Evolutionary conservation across 1,139 yeast species (phyloP), one percentile per base, ranked within the genome.

Genomic region (Candida anutae): DNA sequence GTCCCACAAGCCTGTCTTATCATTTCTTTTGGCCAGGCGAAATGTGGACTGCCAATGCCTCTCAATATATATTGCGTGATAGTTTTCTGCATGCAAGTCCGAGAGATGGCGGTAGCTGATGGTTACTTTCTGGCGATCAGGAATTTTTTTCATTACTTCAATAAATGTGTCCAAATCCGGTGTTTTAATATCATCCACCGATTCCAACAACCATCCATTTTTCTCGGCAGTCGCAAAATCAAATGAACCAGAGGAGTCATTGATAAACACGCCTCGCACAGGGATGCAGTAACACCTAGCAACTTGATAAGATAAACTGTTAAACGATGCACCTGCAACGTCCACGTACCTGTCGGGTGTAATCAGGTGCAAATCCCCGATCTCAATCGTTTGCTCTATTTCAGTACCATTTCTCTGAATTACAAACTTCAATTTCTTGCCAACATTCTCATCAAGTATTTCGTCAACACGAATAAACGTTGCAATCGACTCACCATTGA

Each of bases 211-310:
- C 87, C 94, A 85, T 5, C 70, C 70, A 21, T 69, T 63, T 28
- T 70, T 64, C 30, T 79, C 83, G 35, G 61, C 68, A 9, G 65
- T 50, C 23, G 78, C 77, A 27, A 81, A 57, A 34, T 71, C 74
- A 55, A 85, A 85, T 0, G 93, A 79, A 0, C 93, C 93, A 3
- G 81, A 64, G 0, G 94, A 85, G 39, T 81, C 75, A 41, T 82
- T 78, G 25, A 84, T 68, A 46, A 74, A 85, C 0, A 87, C 94
- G 21, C 96, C 96, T 39, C 62, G 69, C 4, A 82, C 88, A 0
- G 95, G 93, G 23, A 85, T 69, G 27, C 93, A 84, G 48, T 76
- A 84, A 30, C 78, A 69, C 46, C 95, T 70, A 2, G 96, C 96
- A 55, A 85, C 67, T 53, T 87, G 96, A 50, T 87, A 88, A 25